Evolutionary conservation across 331 rosid species (phyloP).

Genomic region (Quercus phellos): DNA sequence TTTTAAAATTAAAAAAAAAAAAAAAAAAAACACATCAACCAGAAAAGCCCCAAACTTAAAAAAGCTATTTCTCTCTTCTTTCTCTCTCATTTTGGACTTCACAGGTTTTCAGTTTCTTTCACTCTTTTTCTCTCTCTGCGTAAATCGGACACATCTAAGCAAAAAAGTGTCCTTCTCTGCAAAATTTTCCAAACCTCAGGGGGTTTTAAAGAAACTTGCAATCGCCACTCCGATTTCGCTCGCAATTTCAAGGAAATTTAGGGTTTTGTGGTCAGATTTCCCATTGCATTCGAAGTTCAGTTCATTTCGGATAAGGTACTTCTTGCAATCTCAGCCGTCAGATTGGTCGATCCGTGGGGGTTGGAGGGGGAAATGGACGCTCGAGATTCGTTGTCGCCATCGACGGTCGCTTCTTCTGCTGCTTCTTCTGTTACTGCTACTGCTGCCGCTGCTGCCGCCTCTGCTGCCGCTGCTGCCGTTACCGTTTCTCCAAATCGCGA

Average conservation of each 20-base stretch:
- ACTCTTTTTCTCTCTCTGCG: background rate
- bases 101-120: constrained; percentile 26
- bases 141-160: constrained; percentile 30
- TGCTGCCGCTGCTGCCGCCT: too few relatives aligned
- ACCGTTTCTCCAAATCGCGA: constrained; percentile 48
- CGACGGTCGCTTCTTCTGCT: constrained; percentile 8
- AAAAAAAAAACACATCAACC: too few relatives aligned
- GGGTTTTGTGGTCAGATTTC: background rate
- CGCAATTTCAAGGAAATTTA: too few relatives aligned
- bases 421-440: too few relatives aligned
- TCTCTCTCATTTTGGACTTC: constrained; percentile 31
- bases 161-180: constrained; percentile 39
- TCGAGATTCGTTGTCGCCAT: constrained; percentile 50
- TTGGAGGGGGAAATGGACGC: constrained; percentile 73
- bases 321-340: constrained; percentile 9
- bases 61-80: too few relatives aligned
- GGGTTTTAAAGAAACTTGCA: background rate
- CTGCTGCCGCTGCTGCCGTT: too few relatives aligned
- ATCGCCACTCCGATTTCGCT: background rate
- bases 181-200: background rate
- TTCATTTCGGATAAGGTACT: constrained; percentile 12
- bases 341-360: constrained; percentile 53
- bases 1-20: too few relatives aligned
- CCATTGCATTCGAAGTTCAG: background rate
- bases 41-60: too few relatives aligned